phyloP scores from a whole-genome alignment of 108 stramenopile species.

The Stephanodiscus minutulus region DNA sequence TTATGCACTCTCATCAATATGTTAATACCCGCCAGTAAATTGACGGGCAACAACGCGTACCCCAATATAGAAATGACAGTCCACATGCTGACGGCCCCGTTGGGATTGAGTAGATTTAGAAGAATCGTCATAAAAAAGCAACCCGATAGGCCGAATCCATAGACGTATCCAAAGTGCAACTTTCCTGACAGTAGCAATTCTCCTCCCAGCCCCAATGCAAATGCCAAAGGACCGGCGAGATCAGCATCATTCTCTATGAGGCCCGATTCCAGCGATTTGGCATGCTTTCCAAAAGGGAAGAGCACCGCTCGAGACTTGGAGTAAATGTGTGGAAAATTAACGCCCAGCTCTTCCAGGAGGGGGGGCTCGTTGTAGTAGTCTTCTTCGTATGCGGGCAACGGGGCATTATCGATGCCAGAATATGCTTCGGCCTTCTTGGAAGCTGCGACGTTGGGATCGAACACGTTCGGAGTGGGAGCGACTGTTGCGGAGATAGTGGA shows the following conservation, averaged over 20 bases:
- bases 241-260: slow-evolving; percentile 84
- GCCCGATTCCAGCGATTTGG: slow-evolving; percentile 30
- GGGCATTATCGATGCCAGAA: slow-evolving; percentile 1
- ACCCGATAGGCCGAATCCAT: slow-evolving; percentile 95
- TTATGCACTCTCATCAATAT: slow-evolving; percentile 70
- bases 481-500: slow-evolving; percentile 13
- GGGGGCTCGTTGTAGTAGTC: slow-evolving; percentile 96
- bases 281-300: slow-evolving; percentile 62
- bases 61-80: slow-evolving; percentile 92
- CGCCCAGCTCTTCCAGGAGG: slow-evolving; percentile 97
- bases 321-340: slow-evolving; percentile 93
- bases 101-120: slow-evolving; percentile 90
- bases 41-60: slow-evolving; percentile 96
- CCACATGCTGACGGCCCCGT: slow-evolving; percentile 76
- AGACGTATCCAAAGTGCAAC: slow-evolving; percentile 98
- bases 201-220: slow-evolving; percentile 85
- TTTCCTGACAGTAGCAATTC: slow-evolving; percentile 93
- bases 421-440: neutral
- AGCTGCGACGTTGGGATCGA: slow-evolving; percentile 31
- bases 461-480: slow-evolving; percentile 23
- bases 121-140: slow-evolving; percentile 87
- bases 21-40: slow-evolving; percentile 90
- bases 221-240: slow-evolving; percentile 95
- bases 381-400: slow-evolving; percentile 18
- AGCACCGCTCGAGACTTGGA: slow-evolving; percentile 91